These are phyloP conservation scores for Corymbia maculata DNA, from an alignment of 345 rosid genomes.

Conservation along the genomic window DNA sequence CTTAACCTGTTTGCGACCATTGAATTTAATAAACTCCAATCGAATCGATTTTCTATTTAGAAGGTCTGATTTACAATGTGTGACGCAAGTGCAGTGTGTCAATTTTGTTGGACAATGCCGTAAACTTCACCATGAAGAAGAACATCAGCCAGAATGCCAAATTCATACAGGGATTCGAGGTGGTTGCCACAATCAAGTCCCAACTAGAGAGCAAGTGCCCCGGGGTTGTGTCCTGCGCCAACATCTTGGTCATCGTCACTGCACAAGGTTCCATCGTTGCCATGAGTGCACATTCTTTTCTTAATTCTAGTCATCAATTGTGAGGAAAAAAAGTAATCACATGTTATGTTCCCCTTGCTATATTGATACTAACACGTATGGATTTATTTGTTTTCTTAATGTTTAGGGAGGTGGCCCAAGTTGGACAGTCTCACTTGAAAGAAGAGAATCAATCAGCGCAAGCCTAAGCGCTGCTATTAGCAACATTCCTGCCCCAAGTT, in stretches of 20 bases:
- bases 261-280: constrained; percentile 17
- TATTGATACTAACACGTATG: not conserved
- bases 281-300: not conserved
- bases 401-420: constrained; percentile 34
- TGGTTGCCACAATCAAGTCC: constrained; percentile 8
- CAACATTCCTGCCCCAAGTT: constrained; percentile 27
- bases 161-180: constrained; percentile 10
- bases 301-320: not conserved
- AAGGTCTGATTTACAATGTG: not conserved
- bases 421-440: constrained; percentile 37
- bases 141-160: not conserved
- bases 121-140: constrained; percentile 3
- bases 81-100: constrained; percentile 4
- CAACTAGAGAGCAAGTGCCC: constrained; percentile 7
- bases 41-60: not conserved
- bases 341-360: not conserved
- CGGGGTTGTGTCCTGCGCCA: constrained; percentile 1
- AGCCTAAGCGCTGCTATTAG: constrained; percentile 13
- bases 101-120: constrained; percentile 9
- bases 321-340: not conserved
- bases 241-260: constrained; percentile 5
- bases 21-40: not conserved
- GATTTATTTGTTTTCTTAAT: not conserved
- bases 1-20: not conserved
- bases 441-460: constrained; percentile 50